Base-by-base conservation (phyloP, 2,329 filamentous ascomycete species). In the Aureobasidium sp. region DNA sequence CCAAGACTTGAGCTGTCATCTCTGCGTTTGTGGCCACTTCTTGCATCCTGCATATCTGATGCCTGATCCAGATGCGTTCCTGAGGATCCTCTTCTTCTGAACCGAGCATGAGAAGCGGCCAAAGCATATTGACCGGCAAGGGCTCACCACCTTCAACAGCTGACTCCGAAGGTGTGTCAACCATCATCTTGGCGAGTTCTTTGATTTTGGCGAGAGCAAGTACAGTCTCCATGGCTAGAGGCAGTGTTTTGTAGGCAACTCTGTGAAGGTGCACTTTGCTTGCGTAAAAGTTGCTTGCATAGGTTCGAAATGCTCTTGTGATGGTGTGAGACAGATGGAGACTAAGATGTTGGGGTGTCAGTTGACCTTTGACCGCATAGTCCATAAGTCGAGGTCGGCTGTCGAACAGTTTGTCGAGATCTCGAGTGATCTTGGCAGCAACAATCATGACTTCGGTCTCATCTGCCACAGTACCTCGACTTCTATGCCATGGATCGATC, bases 401-500 rank as follows among this genome's bases (percentile, higher is more conserved):
- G 2, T 78, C 76, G 66, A 82, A 82, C 1, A 85, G 69, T 1
- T 74, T 71, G n/a, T 78, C 75, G 8, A 84, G 71, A 66, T 84
- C 81, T 15, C 74, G 73, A 2, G 77, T 74, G 53, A 84, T 84
- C 56, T 76, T 72, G 1, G 79, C 76, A 1, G 78, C 82, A 50
- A 81, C 75, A 36, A 77, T 77, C 81, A 84, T 84, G 1, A 84
- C 81, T 62, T 84, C 81, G 1, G 79, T 83, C 71, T 84, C 81
- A 66, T 84, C 82, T 55, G 82, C 77, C 10, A 84, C 82, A 0
- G 81, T 84, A 5, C 81, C 81, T 8, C 82, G 76, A 27, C 76
- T 77, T 12, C 82, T 77, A 67, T 84, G 81, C 79, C 81, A 84
- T 0, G 77, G 81, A 61, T 84, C 81, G 59, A 84, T 83, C 61